These are phyloP conservation scores for Entelexis sorbosivorans DNA, from an alignment of 1,139 yeast species.

Conservation along the genomic window DNA sequence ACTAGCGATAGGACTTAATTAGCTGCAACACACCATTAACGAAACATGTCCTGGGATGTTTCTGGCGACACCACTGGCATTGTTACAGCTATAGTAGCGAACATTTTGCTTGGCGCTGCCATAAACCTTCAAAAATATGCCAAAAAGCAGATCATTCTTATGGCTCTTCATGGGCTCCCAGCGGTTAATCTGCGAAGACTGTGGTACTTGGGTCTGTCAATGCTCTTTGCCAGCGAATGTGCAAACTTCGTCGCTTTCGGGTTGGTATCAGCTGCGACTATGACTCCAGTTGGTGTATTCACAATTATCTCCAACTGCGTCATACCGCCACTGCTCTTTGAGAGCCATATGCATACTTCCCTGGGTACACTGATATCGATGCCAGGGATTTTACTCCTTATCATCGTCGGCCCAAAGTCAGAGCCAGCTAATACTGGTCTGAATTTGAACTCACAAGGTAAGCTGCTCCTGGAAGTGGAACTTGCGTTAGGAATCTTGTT, in stretches of 20 bases:
- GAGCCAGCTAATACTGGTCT: not conserved
- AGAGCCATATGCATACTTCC: conserved; percentile 32
- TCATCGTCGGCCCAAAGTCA: conserved; percentile 27
- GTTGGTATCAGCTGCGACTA: conserved; percentile 34
- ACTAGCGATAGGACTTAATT: too few relatives aligned
- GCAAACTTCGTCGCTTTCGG: conserved; percentile 41
- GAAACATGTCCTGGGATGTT: not conserved
- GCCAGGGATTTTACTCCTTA: conserved; percentile 34
- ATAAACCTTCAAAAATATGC: conserved; percentile 35
- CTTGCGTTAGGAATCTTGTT: conserved; percentile 8
- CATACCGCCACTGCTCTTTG: conserved; percentile 38
- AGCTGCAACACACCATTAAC: too few relatives aligned
- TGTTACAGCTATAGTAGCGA: conserved; percentile 19
- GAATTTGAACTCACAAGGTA: not conserved
- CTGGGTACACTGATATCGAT: conserved; percentile 35
- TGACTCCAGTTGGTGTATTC: conserved; percentile 39
- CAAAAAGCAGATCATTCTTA: conserved; percentile 26
- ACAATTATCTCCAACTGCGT: conserved; percentile 38
- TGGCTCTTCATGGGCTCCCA: conserved; percentile 21
- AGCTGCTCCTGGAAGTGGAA: not conserved
- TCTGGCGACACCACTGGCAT: conserved; percentile 10
- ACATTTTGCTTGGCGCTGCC: conserved; percentile 32
- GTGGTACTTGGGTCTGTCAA: conserved; percentile 36
- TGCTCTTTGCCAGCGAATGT: conserved; percentile 37
- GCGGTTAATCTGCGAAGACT: conserved; percentile 13